phyloP scores from a whole-genome alignment of 1,284 basidiomycete genomes.

The Melampsora larici-populina region DNA sequence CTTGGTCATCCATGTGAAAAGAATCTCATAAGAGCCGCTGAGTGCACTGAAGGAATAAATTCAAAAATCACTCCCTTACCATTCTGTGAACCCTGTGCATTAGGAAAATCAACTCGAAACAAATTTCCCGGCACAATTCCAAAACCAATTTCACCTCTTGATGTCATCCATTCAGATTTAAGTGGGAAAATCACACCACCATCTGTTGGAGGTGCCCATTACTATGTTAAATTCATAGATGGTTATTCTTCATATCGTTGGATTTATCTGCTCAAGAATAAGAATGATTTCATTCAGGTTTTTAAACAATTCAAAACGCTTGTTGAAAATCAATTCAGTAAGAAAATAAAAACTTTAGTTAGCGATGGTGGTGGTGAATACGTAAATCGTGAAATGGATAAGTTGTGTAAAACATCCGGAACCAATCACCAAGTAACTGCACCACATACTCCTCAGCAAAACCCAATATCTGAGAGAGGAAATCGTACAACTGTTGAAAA shows the following conservation, averaged over 20 bases:
- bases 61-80: background rate
- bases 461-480: too few species aligned
- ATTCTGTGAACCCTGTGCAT: background rate
- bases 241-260: background rate
- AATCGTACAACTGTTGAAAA: too few species aligned
- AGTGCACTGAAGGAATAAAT: too few species aligned
- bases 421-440: background rate
- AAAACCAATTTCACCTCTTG: background rate
- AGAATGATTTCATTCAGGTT: background rate
- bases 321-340: background rate
- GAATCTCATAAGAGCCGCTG: background rate
- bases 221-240: too few species aligned
- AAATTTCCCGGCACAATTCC: background rate
- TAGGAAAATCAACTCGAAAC: background rate
- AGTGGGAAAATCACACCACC: background rate
- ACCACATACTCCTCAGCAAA: conserved; percentile 6
- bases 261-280: background rate
- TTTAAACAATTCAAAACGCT: background rate
- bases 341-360: too few species aligned
- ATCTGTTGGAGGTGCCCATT: too few species aligned
- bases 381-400: background rate
- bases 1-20: background rate
- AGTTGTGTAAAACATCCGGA: background rate
- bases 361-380: background rate
- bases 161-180: too few species aligned